Evolutionary conservation across 2,329 filamentous ascomycete genomes (phyloP).

Genomic region (Blastomyces silverae): DNA sequence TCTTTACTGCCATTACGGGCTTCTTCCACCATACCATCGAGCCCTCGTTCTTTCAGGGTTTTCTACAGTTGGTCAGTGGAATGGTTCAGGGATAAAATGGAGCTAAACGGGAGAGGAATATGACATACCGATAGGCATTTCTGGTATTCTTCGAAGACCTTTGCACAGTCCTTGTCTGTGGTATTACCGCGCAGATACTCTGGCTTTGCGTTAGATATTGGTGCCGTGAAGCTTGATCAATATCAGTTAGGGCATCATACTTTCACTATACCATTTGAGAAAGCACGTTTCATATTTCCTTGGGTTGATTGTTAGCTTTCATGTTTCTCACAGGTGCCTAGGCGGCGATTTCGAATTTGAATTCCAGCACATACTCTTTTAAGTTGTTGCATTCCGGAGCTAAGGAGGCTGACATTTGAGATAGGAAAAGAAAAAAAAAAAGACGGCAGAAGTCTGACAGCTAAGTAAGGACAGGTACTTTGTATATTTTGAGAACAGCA

Average conservation of each 20-base stretch:
- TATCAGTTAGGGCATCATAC: conserved; percentile 48
- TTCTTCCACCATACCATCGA: conserved; percentile 88
- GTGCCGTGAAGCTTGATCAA: background rate
- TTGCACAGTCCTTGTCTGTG: conserved; percentile 76
- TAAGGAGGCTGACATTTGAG: conserved; percentile 80
- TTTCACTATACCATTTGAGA: conserved; percentile 98
- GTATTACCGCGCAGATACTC: conserved; percentile 86
- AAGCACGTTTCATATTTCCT: conserved; percentile 97
- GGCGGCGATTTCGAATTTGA: conserved; percentile 1
- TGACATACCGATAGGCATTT: conserved; percentile 68
- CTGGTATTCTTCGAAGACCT: conserved; percentile 82
- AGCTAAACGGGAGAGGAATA: background rate
- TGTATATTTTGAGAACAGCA: background rate
- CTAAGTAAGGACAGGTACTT: background rate
- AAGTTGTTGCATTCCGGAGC: conserved; percentile 91
- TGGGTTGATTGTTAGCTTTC: conserved; percentile 16
- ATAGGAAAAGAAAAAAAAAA: background rate
- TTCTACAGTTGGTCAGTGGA: conserved; percentile 50
- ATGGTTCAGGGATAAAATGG: conserved; percentile 8
- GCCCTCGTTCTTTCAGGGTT: conserved; percentile 79
- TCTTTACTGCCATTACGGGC: conserved; percentile 84
- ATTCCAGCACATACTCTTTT: conserved; percentile 66
- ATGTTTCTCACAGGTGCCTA: background rate
- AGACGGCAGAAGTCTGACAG: background rate
- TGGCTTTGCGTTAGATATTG: conserved; percentile 32